Base-by-base conservation (phyloP, 179 eudicot species). In the Carnegiea gigantea region DNA sequence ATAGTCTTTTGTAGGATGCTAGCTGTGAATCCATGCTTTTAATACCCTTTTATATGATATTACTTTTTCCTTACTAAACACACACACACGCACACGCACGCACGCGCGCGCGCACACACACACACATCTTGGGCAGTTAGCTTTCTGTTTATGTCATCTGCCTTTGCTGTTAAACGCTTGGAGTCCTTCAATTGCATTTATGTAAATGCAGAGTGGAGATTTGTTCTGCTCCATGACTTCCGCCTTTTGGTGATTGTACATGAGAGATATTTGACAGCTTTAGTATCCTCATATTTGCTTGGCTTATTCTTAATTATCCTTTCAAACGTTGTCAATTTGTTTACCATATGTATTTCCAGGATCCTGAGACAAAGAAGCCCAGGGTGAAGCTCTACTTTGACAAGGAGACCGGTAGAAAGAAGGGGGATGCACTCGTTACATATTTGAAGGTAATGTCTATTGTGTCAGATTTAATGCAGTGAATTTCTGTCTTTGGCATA, bases 391-490 rank as follows among this genome's bases (percentile, higher is more conserved):
- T 97, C 54, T 95, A 97, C 86, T 90, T 91, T 83, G 98, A 97
- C 88, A 95, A 90, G 86, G 91, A 89, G 79, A 95, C 97, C 20
- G 99, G 99, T 79, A 89, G 79, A 85, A 92, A 95, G 85, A 97
- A 95, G 87, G 99, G 99, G 67, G 99, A 97, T 88, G 99, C 99
- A 70, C 94, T 95, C 53, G 91, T 97, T 79, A 88, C 99, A 38
- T 97, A 88, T 76, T 84, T 97, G 57, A 97, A 97, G 98, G 99
- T 97, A 88, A 59, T 74, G 28, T 44, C 64, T 79, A 14, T 78
- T 30, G 75, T 70, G 62, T 49, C 77, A 38, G n/a, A 75, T 57
- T 9, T 70, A 4, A 13, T 36, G 40, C 26, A 36, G 24, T 30
- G 20, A 48, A 68, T 73, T 33, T 78, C 46, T 40, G 20, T 10